Evolutionary conservation across 352 stramenopile genomes (phyloP).

Genomic region (Globisporangium radiosum): DNA sequence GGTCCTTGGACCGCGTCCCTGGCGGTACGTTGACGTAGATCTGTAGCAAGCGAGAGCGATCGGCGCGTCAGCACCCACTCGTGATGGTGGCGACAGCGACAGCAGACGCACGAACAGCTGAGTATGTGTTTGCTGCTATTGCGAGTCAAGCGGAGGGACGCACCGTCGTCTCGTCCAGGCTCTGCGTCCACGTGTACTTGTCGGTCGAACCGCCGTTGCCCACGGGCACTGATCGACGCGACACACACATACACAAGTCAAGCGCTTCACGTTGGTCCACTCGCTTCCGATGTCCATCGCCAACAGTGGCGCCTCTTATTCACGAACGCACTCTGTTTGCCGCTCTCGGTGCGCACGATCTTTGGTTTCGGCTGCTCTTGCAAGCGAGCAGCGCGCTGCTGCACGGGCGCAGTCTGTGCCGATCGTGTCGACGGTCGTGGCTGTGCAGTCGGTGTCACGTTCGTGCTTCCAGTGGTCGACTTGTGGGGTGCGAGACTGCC

Average conservation of each 20-base stretch:
- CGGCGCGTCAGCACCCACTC: too few species aligned
- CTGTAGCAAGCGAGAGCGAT: slow-evolving; percentile 15
- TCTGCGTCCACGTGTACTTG: slow-evolving; percentile 98
- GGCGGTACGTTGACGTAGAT: slow-evolving; percentile 84
- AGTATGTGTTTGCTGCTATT: neutral
- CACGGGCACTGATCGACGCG: slow-evolving; percentile 52
- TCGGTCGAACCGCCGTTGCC: slow-evolving; percentile 86
- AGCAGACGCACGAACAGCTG: neutral
- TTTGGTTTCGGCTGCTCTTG: slow-evolving; percentile 5
- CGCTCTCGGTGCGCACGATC: slow-evolving; percentile 36
- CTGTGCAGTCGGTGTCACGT: neutral
- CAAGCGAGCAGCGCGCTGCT: neutral
- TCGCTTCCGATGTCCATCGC: too few species aligned
- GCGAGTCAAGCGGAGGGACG: slow-evolving; percentile 7
- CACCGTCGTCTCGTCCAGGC: slow-evolving; percentile 92
- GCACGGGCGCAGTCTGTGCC: too few species aligned
- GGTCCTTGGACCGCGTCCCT: slow-evolving; percentile 86
- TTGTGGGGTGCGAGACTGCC: neutral
- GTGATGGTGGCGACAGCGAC: neutral
- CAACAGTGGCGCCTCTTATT: too few species aligned
- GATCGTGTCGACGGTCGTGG: neutral
- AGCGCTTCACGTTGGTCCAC: neutral
- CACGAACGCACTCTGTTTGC: slow-evolving; percentile 57
- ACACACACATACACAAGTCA: neutral
- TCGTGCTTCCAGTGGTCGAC: neutral